These are phyloP conservation scores for Mycena sanguinolenta DNA, from an alignment of 768 basidiomycete species.

Conservation along the genomic window DNA sequence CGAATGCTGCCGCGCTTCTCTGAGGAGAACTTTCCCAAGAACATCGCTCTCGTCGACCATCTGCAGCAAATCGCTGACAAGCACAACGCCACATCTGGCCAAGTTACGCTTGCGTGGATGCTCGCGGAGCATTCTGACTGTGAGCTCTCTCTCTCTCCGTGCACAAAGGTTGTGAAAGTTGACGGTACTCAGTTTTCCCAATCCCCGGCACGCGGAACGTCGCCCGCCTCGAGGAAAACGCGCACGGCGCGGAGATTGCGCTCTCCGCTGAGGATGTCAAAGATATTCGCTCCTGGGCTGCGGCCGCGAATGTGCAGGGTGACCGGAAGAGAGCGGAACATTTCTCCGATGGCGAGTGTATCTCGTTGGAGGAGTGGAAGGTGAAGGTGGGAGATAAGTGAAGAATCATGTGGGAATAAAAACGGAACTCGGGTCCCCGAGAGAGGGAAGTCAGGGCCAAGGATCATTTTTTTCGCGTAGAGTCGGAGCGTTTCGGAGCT, in stretches of 20 bases:
- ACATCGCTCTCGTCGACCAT: conserved; percentile 53
- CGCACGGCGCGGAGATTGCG: conserved; percentile 40
- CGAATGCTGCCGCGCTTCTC: conserved; percentile 48
- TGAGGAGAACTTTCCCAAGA: conserved; percentile 60
- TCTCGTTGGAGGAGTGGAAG: conserved; percentile 27
- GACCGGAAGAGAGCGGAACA: conserved; percentile 37
- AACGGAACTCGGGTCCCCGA: neutral
- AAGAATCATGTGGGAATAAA: conserved; percentile 12
- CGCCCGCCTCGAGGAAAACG: conserved; percentile 52
- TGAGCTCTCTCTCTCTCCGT: neutral
- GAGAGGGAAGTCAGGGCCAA: neutral
- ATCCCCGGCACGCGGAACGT: conserved; percentile 48
- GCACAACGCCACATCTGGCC: conserved; percentile 50
- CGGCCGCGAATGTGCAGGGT: conserved; percentile 40
- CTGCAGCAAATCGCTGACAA: conserved; percentile 47
- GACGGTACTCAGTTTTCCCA: conserved; percentile 39
- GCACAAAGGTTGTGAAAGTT: neutral
- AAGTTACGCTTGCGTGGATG: conserved; percentile 43
- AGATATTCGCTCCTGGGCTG: conserved; percentile 40
- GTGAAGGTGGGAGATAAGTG: conserved; percentile 11
- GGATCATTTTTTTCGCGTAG: neutral
- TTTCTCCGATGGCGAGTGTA: conserved; percentile 39
- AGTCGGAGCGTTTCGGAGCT: neutral
- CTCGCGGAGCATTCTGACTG: conserved; percentile 35
- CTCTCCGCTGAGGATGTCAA: conserved; percentile 43